Evolutionary conservation across 164 flowering plant species (phyloP).

Genomic region (Umbellularia californica): DNA sequence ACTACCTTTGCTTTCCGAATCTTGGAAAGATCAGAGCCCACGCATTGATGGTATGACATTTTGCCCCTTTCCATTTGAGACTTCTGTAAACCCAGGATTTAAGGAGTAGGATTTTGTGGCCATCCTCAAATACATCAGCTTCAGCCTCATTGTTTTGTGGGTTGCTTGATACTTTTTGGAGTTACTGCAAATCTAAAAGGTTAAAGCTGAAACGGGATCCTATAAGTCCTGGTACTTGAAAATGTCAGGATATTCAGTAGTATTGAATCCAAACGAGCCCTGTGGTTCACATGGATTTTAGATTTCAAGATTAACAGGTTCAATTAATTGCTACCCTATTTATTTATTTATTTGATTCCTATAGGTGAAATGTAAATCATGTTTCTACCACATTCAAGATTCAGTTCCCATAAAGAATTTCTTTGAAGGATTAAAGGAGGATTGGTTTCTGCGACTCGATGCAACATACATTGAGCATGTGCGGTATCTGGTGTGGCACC

Average conservation of each 20-base stretch:
- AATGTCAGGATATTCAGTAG: neutral
- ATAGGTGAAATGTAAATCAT: constrained; percentile 53
- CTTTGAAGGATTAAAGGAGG: constrained; percentile 33
- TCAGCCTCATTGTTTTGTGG: neutral
- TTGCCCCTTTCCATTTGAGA: neutral
- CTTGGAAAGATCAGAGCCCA: constrained; percentile 40
- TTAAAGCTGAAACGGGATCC: neutral
- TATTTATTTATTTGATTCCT: neutral
- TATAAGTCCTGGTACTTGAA: neutral
- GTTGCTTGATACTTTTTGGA: neutral
- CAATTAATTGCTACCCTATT: too few species aligned
- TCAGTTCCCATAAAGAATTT: constrained; percentile 40
- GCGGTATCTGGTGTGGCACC: neutral
- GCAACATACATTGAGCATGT: constrained; percentile 12
- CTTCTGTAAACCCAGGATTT: too few species aligned
- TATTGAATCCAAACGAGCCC: neutral
- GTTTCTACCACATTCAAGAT: constrained; percentile 48
- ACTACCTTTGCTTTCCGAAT: constrained; percentile 45
- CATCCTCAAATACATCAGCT: neutral
- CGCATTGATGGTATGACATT: constrained; percentile 42
- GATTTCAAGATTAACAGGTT: neutral
- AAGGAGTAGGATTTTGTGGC: neutral
- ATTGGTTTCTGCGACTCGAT: constrained; percentile 45
- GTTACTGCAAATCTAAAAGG: neutral
- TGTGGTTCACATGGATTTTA: neutral